Evolutionary conservation across 139 green algal species (phyloP).

Genomic region (Tetradesmus lagerheimii): DNA sequence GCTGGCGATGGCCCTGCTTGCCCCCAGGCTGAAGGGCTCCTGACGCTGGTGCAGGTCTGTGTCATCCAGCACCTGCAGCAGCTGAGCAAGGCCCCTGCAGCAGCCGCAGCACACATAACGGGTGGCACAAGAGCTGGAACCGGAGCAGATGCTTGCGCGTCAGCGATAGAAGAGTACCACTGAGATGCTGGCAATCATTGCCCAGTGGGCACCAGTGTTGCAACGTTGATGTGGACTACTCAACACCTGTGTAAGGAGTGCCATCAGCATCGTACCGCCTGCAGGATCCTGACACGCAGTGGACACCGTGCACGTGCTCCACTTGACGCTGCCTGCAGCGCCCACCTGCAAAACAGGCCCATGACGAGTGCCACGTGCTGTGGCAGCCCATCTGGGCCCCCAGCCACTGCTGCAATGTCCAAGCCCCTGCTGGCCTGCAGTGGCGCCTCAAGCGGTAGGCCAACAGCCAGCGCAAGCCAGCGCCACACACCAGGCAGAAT

Average conservation of each 20-base stretch:
- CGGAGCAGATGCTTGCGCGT: background rate
- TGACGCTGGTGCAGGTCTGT: conserved; percentile 83
- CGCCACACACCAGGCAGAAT: conserved; percentile 55
- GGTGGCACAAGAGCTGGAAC: background rate
- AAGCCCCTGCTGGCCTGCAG: conserved; percentile 53
- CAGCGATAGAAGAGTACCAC: background rate
- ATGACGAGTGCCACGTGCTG: conserved; percentile 51
- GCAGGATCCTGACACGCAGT: background rate
- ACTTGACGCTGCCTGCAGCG: background rate
- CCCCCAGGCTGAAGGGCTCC: conserved; percentile 63
- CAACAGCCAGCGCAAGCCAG: conserved; percentile 62
- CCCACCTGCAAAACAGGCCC: conserved; percentile 76
- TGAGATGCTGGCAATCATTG: background rate
- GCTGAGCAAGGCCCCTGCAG: conserved; percentile 70
- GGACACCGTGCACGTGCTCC: background rate
- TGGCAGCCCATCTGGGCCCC: conserved; percentile 42
- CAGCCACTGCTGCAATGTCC: conserved; percentile 50
- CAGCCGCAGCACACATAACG: background rate
- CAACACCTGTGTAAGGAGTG: background rate
- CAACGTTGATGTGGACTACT: no score
- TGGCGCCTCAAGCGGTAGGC: conserved; percentile 71
- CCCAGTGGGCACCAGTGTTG: background rate
- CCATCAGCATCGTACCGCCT: background rate
- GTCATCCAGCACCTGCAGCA: conserved; percentile 91
- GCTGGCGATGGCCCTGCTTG: conserved; percentile 76